Conservation (phyloP, 2,329 filamentous ascomycete species). For the Nigrospora sphaerica region DNA sequence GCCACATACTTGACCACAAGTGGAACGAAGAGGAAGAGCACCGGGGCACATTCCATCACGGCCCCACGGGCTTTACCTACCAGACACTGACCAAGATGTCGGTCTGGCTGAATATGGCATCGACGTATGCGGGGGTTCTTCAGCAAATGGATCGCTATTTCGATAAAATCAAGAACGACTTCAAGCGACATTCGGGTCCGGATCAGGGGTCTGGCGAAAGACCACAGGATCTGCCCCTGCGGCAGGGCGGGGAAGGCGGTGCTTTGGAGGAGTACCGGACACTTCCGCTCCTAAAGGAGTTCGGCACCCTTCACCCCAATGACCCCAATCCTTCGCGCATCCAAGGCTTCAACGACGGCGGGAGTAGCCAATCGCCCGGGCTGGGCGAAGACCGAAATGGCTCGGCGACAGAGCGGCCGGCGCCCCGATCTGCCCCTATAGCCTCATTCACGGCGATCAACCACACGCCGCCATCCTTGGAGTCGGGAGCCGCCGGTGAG, state of each 20-base stretch:
- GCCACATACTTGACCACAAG: constrained; percentile 39
- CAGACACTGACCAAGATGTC: constrained; percentile 45
- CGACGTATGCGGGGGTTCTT: constrained; percentile 47
- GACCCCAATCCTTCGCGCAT: constrained; percentile 13
- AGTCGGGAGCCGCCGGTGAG: background rate
- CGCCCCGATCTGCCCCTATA: constrained; percentile 18
- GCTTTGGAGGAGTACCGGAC: constrained; percentile 49
- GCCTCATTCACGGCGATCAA: constrained; percentile 34
- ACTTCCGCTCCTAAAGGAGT: constrained; percentile 31
- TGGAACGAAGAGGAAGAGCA: constrained; percentile 18
- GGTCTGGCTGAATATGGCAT: constrained; percentile 46
- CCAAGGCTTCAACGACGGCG: too few species aligned
- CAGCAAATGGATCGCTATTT: constrained; percentile 48
- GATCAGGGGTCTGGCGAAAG: constrained; percentile 15
- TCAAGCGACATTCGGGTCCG: constrained; percentile 22
- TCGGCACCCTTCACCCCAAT: constrained; percentile 30
- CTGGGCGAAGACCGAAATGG: too few species aligned
- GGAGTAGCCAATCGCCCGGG: too few species aligned
- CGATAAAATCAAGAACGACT: constrained; percentile 41
- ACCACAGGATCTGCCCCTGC: constrained; percentile 27
- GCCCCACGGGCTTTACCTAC: constrained; percentile 39
- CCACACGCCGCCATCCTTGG: constrained; percentile 1
- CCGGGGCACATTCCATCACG: constrained; percentile 24
- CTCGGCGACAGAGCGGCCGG: too few species aligned
- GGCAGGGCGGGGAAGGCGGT: constrained; percentile 36